Percentiles rank a stretch among this genome's conserved stretches.
Conservation (phyloP, 306 rosid genomes). For the Chamaecrista fasciculata region DNA sequence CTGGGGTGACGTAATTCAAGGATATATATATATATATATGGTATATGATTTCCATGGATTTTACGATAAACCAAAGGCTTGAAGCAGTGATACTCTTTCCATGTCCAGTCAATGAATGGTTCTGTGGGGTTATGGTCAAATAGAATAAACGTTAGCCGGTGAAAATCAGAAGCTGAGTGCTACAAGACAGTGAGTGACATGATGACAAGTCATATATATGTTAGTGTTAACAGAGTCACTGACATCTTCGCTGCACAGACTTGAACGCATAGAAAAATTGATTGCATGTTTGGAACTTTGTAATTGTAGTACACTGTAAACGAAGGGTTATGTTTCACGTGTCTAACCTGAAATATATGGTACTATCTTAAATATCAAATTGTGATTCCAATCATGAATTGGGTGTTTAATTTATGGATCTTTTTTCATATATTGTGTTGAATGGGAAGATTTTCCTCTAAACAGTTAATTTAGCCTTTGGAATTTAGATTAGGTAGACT, state of each 20-base stretch:
- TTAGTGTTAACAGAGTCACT: not conserved
- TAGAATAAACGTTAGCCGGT: not conserved
- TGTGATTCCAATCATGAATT: no score
- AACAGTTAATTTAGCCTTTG: no score
- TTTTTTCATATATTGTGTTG: no score
- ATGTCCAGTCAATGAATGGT: not conserved
- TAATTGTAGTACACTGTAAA: no score
- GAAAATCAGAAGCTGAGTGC: not conserved
- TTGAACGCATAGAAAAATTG: not conserved
- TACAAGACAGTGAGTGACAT: not conserved
- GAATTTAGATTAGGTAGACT: no score
- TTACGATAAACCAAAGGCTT: not conserved
- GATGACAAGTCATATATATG: not conserved
- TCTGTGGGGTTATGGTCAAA: not conserved
- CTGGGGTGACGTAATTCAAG: conserved; percentile 25
- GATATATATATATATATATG: no score
- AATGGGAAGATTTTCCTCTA: no score
- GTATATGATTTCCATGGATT: no score
- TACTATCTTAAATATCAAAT: no score
- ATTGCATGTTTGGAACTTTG: not conserved
- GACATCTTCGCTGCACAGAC: not conserved
- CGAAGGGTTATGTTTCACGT: not conserved
- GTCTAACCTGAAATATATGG: no score
- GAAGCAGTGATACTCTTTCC: not conserved
- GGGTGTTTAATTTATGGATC: no score